Conservation (phyloP, 2,329 filamentous ascomycete species). For the Neofusicoccum laricinum region DNA sequence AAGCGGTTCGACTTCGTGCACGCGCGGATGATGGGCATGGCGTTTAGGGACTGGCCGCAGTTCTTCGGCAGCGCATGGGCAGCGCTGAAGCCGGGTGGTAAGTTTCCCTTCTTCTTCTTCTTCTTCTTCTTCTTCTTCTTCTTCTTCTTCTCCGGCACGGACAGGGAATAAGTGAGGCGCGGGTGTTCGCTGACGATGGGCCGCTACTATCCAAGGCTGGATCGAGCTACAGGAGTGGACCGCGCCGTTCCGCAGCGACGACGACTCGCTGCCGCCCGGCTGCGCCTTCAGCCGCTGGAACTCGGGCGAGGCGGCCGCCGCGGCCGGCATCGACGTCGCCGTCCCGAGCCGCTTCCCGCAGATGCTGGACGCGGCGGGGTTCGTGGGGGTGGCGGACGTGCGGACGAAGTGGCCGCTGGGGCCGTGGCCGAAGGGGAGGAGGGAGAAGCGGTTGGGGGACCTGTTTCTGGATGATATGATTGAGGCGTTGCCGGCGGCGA, state of each 20-base stretch:
- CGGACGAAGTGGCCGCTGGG: slow-evolving; percentile 37
- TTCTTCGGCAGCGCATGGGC: slow-evolving; percentile 41
- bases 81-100: slow-evolving; percentile 43
- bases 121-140: too few species aligned
- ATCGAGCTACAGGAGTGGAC: slow-evolving; percentile 46
- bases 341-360: slow-evolving; percentile 36
- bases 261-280: slow-evolving; percentile 20
- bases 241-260: slow-evolving; percentile 22
- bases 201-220: slow-evolving; percentile 26
- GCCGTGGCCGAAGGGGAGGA: slow-evolving; percentile 47
- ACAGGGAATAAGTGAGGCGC: too few species aligned
- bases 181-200: too few species aligned
- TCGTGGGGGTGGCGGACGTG: slow-evolving; percentile 42
- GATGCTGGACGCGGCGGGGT: slow-evolving; percentile 43
- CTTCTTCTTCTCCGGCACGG: too few species aligned
- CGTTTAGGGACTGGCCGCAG: slow-evolving; percentile 50
- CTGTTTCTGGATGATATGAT: slow-evolving; percentile 29
- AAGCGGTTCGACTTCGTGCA: slow-evolving; percentile 57
- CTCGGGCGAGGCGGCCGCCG: slow-evolving; percentile 31
- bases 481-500: background rate
- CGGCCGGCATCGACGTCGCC: slow-evolving; percentile 40
- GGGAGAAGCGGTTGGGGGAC: slow-evolving; percentile 50
- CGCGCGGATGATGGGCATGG: slow-evolving; percentile 48
- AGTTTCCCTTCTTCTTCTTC: too few species aligned
- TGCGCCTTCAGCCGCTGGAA: slow-evolving; percentile 21